Conservation (phyloP, 2,329 filamentous ascomycete genomes). For the Huntiella abstrusa region DNA sequence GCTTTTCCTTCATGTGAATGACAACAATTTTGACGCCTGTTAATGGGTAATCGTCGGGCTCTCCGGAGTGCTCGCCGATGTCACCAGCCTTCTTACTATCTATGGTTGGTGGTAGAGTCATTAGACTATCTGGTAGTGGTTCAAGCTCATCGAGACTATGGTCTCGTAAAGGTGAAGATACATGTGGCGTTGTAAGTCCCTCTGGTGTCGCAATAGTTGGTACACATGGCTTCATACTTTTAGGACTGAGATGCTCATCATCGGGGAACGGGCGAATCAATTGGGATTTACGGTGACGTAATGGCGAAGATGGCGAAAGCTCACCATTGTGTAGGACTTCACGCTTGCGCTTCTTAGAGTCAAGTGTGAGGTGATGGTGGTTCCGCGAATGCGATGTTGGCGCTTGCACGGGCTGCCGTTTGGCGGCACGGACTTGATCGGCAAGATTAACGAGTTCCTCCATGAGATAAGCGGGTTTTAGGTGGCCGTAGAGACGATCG, state of each 20-base stretch:
- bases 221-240: constrained; percentile 21
- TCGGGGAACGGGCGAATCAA: not conserved
- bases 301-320: not conserved
- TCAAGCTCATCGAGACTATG: constrained; percentile 10
- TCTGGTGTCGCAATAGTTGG: constrained; percentile 10
- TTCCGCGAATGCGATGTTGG: too few relatives aligned
- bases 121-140: constrained; percentile 20
- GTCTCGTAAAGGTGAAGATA: constrained; percentile 3
- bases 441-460: constrained; percentile 60
- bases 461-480: constrained; percentile 67
- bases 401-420: constrained; percentile 15
- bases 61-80: constrained; percentile 11
- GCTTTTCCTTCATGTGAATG: constrained; percentile 82
- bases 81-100: constrained; percentile 19
- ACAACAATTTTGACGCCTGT: constrained; percentile 62
- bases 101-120: constrained; percentile 28
- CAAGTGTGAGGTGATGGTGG: constrained; percentile 12
- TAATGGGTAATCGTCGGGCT: constrained; percentile 30
- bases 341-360: constrained; percentile 48
- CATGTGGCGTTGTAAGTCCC: constrained; percentile 8
- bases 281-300: constrained; percentile 9
- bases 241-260: constrained; percentile 34
- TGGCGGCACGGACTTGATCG: constrained; percentile 42
- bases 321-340: constrained; percentile 15
- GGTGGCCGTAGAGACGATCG: constrained; percentile 67